phyloP scores from a whole-genome alignment of 192 early-diverging fungal genomes.

The Nowakowskiella sp. region DNA sequence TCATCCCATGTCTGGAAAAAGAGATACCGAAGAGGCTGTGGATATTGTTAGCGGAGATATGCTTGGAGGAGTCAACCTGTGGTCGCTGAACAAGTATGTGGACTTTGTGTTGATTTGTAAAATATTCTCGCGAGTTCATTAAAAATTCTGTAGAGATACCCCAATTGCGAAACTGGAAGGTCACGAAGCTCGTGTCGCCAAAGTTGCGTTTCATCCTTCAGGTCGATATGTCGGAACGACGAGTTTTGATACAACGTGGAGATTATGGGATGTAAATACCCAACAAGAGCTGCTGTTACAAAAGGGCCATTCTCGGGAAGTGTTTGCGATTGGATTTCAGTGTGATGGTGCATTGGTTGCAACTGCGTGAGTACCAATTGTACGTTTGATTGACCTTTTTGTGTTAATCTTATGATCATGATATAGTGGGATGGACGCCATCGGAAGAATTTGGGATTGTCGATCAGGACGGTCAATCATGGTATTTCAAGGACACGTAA shows the following conservation, averaged over 20 bases:
- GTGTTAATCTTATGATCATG: not conserved
- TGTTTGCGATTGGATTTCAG: slow-evolving; percentile 89
- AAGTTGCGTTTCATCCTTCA: slow-evolving; percentile 84
- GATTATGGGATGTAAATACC: slow-evolving; percentile 88
- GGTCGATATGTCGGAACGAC: slow-evolving; percentile 72
- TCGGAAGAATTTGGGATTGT: slow-evolving; percentile 93
- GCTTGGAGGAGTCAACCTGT: slow-evolving; percentile 70
- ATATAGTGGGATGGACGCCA: slow-evolving; percentile 75
- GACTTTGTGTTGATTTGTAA: not conserved
- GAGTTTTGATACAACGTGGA: slow-evolving; percentile 84
- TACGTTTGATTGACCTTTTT: slow-evolving; percentile 14
- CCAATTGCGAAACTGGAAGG: slow-evolving; percentile 73
- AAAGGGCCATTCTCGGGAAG: slow-evolving; percentile 89
- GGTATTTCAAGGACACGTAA: slow-evolving; percentile 84
- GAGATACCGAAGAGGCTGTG: slow-evolving; percentile 40
- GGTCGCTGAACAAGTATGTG: slow-evolving; percentile 69
- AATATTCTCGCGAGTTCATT: too few species aligned
- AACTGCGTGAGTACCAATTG: slow-evolving; percentile 52
- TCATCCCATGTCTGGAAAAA: slow-evolving; percentile 70
- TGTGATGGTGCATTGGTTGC: slow-evolving; percentile 83
- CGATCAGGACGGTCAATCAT: slow-evolving; percentile 84
- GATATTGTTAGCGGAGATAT: slow-evolving; percentile 82
- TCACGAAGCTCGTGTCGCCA: slow-evolving; percentile 72
- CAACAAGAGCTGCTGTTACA: slow-evolving; percentile 74
- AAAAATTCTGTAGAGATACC: slow-evolving; percentile 37